Base-by-base conservation (phyloP, 2,329 filamentous ascomycete species). In the Ophidiomyces ophidiicola region DNA sequence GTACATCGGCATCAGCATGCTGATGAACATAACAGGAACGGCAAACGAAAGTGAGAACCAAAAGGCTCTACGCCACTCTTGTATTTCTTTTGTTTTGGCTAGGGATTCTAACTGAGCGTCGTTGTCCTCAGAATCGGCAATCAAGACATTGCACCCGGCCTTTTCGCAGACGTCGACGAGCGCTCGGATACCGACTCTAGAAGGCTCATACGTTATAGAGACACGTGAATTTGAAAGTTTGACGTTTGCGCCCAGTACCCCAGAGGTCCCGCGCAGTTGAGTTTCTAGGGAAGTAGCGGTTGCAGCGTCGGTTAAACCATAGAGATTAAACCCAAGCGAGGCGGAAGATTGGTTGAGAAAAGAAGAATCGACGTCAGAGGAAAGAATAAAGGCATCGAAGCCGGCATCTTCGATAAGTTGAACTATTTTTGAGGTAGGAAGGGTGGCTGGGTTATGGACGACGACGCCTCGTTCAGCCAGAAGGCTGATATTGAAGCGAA, bases 31-130 rank as follows among this genome's bases (percentile, higher is more conserved):
- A 23, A 98, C 88, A 0, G 90, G 90, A 5, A 96, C 63, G 2
- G 87, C 86, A 56, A 96, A 96, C 3, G 71, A 69, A 2, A 84
- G 53, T 0, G 86, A 94, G 5, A 80, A 70, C 46, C 72, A 70
- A 61, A 96, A 93, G 0, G 86, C 84, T 20, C 69, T 74, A 45
- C 75, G 77, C 90, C 90, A 98, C 60, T 94, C 86, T 47, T 81
- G 82, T 46, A 98, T 94, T 60, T 98, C 90, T 50, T 84, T 83
- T 0, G 90, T 96, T 64, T 98, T 98, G 6, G 90, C 82, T 2
- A 98, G 71, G 1, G 90, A 96, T 59, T 96, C 86, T 2, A 98
- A 72, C 57, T 98, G 90, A 1, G 90, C 88, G 54, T 93, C 93
- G 58, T 93, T 96, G 62, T 98, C 90, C 52, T 96, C 85, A 38